A percentile compares a stretch with the other conserved stretches of the same genome.
phyloP scores from a whole-genome alignment of 495 filamentous ascomycete genomes.

The Tirmania nivea region DNA sequence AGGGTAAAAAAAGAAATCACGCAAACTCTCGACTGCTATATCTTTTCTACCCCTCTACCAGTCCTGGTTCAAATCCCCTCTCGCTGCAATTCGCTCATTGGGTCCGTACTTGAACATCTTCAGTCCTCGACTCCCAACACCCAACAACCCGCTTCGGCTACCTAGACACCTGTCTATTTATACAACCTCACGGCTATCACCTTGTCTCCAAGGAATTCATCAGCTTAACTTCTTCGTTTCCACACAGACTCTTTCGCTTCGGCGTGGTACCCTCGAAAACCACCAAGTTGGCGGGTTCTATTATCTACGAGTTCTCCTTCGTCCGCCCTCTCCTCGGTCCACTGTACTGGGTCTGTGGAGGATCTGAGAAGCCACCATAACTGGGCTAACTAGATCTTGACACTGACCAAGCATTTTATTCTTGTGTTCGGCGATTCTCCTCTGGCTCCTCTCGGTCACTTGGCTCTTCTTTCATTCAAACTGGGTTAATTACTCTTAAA shows the following conservation, averaged over 20 bases:
- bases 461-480: constrained; percentile 6
- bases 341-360: constrained; percentile 78
- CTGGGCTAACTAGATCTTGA: constrained; percentile 27
- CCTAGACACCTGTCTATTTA: too few species aligned
- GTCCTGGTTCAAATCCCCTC: too few species aligned
- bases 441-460: constrained; percentile 11
- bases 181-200: too few species aligned
- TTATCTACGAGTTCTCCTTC: constrained; percentile 52
- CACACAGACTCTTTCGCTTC: constrained; percentile 5
- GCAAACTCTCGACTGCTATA: too few species aligned
- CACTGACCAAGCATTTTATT: not conserved
- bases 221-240: not conserved
- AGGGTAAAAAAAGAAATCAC: too few species aligned
- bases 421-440: constrained; percentile 2
- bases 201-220: not conserved
- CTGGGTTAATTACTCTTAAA: constrained; percentile 12
- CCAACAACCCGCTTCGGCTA: too few species aligned
- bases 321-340: constrained; percentile 85
- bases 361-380: constrained; percentile 97
- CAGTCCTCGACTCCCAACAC: too few species aligned
- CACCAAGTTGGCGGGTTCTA: constrained; percentile 97
- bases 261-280: constrained; percentile 21
- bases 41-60: too few species aligned
- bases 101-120: too few species aligned
- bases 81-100: too few species aligned